Conservation (phyloP, 352 stramenopile species). For the Elongisporangium undulatum region DNA sequence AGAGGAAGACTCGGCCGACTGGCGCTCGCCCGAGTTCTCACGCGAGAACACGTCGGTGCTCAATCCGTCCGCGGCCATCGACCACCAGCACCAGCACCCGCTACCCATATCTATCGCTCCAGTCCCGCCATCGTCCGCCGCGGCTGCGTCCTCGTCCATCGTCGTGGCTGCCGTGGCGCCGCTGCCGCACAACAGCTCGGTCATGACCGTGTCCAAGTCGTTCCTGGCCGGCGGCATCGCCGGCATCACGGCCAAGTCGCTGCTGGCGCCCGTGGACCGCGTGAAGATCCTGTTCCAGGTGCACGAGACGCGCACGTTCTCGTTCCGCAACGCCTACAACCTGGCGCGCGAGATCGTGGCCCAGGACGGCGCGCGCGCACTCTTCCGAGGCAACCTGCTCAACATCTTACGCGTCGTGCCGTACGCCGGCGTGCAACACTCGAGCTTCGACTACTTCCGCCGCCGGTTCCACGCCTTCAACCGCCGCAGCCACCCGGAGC, state of each 20-base stretch:
- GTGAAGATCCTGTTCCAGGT: slow-evolving; percentile 88
- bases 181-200: slow-evolving; percentile 29
- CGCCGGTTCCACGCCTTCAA: slow-evolving; percentile 82
- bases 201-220: slow-evolving; percentile 75
- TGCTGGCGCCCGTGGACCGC: slow-evolving; percentile 68
- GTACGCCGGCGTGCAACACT: slow-evolving; percentile 78
- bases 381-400: slow-evolving; percentile 74
- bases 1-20: slow-evolving; percentile 1
- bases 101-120: neutral
- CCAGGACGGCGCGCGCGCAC: slow-evolving; percentile 57
- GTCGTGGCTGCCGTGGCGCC: slow-evolving; percentile 10
- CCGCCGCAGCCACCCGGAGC: slow-evolving; percentile 35
- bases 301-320: slow-evolving; percentile 65
- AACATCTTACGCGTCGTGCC: slow-evolving; percentile 80
- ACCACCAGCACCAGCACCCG: neutral
- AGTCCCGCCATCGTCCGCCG: neutral
- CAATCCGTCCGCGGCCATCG: neutral
- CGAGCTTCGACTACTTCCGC: slow-evolving; percentile 80
- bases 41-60: neutral
- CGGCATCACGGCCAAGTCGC: slow-evolving; percentile 73
- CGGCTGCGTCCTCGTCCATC: neutral
- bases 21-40: neutral
- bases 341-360: slow-evolving; percentile 66
- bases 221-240: slow-evolving; percentile 72
- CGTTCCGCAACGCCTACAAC: slow-evolving; percentile 59